These are phyloP conservation scores for Pseudogymnoascus sp. DNA, from an alignment of 2,329 filamentous ascomycete species.

Conservation along the genomic window DNA sequence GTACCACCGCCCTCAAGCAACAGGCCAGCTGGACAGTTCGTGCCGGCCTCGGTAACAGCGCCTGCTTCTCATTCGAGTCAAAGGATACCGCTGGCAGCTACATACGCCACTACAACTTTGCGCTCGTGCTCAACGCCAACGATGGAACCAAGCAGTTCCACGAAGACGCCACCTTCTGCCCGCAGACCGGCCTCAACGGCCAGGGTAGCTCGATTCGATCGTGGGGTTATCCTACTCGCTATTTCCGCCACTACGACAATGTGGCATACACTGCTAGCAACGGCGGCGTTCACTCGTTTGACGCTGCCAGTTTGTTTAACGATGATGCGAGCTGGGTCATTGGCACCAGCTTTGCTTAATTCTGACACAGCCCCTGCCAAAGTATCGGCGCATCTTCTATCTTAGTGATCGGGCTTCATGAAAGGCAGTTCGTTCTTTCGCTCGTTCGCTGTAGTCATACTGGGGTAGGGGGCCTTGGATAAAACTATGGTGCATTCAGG, in stretches of 20 bases:
- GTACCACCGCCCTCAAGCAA: conserved; percentile 39
- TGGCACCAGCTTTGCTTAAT: conserved; percentile 35
- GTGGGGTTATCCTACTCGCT: conserved; percentile 53
- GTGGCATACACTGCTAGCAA: conserved; percentile 42
- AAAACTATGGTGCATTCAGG: neutral
- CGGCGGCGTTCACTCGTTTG: conserved; percentile 47
- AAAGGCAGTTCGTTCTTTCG: neutral
- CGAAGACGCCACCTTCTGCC: conserved; percentile 57
- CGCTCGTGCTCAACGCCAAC: conserved; percentile 38
- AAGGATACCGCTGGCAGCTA: conserved; percentile 48
- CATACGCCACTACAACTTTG: conserved; percentile 47
- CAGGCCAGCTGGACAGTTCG: conserved; percentile 46
- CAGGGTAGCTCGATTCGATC: conserved; percentile 43
- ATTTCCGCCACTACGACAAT: conserved; percentile 44
- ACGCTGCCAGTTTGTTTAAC: conserved; percentile 39
- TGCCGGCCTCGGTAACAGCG: conserved; percentile 46
- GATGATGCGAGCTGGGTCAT: conserved; percentile 46
- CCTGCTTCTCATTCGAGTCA: conserved; percentile 54
- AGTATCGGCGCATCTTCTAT: neutral
- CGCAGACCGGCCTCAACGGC: conserved; percentile 41
- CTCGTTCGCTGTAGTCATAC: neutral
- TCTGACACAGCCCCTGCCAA: neutral
- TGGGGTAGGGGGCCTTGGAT: neutral
- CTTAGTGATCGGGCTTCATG: too few relatives aligned
- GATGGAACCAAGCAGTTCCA: conserved; percentile 47